Percentiles rank a stretch among this genome's conserved stretches.
These are phyloP conservation scores for Aspergillus olivimuriae DNA, from an alignment of 495 filamentous ascomycete genomes.

Conservation along the genomic window DNA sequence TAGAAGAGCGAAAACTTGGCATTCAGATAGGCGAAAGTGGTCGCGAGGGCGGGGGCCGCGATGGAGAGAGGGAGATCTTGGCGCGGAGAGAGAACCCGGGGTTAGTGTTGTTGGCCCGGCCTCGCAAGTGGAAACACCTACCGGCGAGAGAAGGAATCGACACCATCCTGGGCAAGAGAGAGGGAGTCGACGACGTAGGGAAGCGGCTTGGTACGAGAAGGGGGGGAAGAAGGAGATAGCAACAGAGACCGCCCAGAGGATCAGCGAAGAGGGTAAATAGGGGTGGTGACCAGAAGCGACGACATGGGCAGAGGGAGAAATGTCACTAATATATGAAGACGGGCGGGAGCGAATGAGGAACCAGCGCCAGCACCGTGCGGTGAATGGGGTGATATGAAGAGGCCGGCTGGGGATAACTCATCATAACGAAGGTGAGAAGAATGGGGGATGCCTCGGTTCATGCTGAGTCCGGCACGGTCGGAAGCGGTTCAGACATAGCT, in stretches of 20 bases:
- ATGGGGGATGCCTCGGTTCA: slow-evolving; percentile 10
- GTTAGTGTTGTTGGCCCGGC: background rate
- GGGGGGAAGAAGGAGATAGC: background rate
- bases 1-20: slow-evolving; percentile 61
- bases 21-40: slow-evolving; percentile 74
- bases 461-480: slow-evolving; percentile 6
- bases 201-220: too few species aligned
- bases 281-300: too few species aligned
- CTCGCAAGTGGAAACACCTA: background rate
- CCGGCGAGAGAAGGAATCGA: background rate
- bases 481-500: background rate
- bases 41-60: slow-evolving; percentile 58
- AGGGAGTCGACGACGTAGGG: too few species aligned
- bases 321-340: too few species aligned
- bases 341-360: too few species aligned
- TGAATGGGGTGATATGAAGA: too few species aligned
- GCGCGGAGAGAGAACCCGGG: background rate
- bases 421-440: too few species aligned
- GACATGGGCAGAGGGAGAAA: too few species aligned
- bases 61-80: slow-evolving; percentile 42
- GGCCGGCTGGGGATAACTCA: too few species aligned
- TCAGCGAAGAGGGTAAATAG: too few species aligned
- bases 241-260: background rate
- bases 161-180: background rate
- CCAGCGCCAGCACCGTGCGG: too few species aligned